Conservation (phyloP, 148 eudicot species). For the Nyssa sinensis region DNA sequence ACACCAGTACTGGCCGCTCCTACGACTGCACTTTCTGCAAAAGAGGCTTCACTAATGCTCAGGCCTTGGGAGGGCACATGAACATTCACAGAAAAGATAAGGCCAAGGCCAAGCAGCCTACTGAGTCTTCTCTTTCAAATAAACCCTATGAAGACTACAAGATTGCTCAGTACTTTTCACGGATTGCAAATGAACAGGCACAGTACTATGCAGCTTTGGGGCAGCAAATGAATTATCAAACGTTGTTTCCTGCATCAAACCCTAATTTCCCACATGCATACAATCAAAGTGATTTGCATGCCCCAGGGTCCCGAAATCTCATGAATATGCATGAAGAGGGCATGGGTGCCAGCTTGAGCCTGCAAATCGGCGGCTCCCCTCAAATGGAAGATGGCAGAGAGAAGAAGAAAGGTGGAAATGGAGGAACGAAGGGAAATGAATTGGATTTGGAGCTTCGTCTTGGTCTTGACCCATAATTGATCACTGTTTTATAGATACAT, state of each 20-base stretch:
- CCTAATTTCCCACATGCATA: slow-evolving; percentile 11
- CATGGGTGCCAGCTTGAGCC: slow-evolving; percentile 33
- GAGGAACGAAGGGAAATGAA: slow-evolving; percentile 16
- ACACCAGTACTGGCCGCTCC: slow-evolving; percentile 32
- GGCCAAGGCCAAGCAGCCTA: slow-evolving; percentile 34
- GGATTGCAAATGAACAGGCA: neutral
- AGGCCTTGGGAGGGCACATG: slow-evolving; percentile 65
- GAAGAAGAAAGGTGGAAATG: neutral
- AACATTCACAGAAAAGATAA: slow-evolving; percentile 59
- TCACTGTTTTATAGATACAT: neutral
- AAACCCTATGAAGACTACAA: neutral
- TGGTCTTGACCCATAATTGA: slow-evolving; percentile 37
- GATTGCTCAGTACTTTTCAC: slow-evolving; percentile 6
- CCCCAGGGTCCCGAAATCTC: slow-evolving; percentile 14
- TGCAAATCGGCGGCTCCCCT: slow-evolving; percentile 27
- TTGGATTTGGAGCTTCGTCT: slow-evolving; percentile 64
- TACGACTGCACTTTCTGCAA: slow-evolving; percentile 54
- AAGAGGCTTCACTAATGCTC: slow-evolving; percentile 56
- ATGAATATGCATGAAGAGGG: slow-evolving; percentile 20
- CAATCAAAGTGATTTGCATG: neutral
- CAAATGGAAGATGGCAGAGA: neutral
- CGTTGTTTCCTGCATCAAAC: slow-evolving; percentile 28
- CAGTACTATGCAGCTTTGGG: slow-evolving; percentile 17
- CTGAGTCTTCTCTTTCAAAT: neutral
- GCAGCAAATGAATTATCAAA: slow-evolving; percentile 27